These are phyloP conservation scores for Colletotrichum euphorbiae DNA, from an alignment of 2,329 filamentous ascomycete genomes.

Conservation along the genomic window DNA sequence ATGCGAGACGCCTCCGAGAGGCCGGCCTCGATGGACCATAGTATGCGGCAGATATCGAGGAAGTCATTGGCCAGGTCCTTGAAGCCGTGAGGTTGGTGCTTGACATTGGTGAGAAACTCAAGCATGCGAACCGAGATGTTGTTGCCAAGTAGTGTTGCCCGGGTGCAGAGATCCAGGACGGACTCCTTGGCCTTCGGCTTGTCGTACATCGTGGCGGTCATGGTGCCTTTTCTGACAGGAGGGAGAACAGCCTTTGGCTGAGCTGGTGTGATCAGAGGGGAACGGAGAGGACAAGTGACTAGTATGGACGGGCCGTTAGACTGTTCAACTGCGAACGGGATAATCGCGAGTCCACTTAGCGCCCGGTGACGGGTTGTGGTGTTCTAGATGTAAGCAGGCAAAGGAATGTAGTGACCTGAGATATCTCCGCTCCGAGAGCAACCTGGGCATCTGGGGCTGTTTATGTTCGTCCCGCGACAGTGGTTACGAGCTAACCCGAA, in stretches of 20 bases:
- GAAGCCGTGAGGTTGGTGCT: constrained; percentile 66
- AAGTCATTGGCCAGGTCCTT: constrained; percentile 73
- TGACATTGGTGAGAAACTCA: constrained; percentile 70
- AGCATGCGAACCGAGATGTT: constrained; percentile 73
- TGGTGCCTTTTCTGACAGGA: constrained; percentile 5
- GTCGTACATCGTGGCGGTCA: constrained; percentile 20
- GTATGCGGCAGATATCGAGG: constrained; percentile 72
- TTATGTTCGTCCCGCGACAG: constrained; percentile 13
- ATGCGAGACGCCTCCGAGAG: constrained; percentile 64
- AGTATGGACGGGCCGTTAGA: not conserved
- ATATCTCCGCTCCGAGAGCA: not conserved
- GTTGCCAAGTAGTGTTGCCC: constrained; percentile 70
- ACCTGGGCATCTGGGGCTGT: constrained; percentile 23
- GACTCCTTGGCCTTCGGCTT: constrained; percentile 44
- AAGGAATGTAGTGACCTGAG: not conserved
- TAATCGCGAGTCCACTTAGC: not conserved
- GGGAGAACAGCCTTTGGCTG: not conserved
- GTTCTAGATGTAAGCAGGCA: not conserved
- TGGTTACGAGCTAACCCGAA: not conserved
- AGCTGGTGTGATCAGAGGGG: not conserved
- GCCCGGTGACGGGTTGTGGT: not conserved
- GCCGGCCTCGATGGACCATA: constrained; percentile 77
- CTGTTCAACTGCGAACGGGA: not conserved
- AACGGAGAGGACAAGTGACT: not conserved
- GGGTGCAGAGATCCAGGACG: constrained; percentile 64